These are phyloP conservation scores for Smallanthus sonchifolius DNA, from an alignment of 129 eudicot genomes.

Conservation along the genomic window DNA sequence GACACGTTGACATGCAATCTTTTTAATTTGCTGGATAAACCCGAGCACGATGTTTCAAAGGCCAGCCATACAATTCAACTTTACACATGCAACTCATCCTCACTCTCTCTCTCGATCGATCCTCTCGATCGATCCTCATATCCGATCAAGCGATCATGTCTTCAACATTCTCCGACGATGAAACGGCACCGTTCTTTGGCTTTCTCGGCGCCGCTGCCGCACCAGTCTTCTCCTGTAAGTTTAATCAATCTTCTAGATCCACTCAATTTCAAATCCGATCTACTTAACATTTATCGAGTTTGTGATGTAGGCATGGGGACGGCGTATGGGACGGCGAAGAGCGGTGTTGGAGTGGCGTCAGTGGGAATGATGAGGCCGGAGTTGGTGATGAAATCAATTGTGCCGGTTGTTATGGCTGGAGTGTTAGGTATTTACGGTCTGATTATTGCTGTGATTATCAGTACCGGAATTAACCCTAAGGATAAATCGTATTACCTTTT, in stretches of 20 bases:
- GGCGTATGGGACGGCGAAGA: conserved; percentile 85
- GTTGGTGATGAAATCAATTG: conserved; percentile 83
- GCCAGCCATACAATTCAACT: conserved; percentile 11
- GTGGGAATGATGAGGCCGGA: conserved; percentile 96
- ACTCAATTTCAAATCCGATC: conserved; percentile 9
- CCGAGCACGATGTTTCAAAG: not conserved
- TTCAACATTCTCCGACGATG: conserved; percentile 79
- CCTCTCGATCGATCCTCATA: conserved; percentile 24
- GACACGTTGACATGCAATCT: no score
- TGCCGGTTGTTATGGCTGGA: conserved; percentile 92
- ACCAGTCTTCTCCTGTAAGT: conserved; percentile 82
- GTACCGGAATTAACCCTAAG: conserved; percentile 87
- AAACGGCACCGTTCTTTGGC: conserved; percentile 91
- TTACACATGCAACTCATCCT: not conserved
- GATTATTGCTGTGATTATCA: conserved; percentile 81
- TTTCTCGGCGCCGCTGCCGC: conserved; percentile 94
- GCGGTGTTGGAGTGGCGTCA: conserved; percentile 91
- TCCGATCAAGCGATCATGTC: conserved; percentile 47
- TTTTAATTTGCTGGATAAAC: no score
- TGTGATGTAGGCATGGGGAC: conserved; percentile 73
- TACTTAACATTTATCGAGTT: no score
- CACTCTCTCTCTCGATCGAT: not conserved
- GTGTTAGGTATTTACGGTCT: conserved; percentile 81
- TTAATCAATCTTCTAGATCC: conserved; percentile 6
- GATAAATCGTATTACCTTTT: conserved; percentile 71